phyloP scores from a whole-genome alignment of 352 stramenopile genomes.

The Phytophthora palmivora region DNA sequence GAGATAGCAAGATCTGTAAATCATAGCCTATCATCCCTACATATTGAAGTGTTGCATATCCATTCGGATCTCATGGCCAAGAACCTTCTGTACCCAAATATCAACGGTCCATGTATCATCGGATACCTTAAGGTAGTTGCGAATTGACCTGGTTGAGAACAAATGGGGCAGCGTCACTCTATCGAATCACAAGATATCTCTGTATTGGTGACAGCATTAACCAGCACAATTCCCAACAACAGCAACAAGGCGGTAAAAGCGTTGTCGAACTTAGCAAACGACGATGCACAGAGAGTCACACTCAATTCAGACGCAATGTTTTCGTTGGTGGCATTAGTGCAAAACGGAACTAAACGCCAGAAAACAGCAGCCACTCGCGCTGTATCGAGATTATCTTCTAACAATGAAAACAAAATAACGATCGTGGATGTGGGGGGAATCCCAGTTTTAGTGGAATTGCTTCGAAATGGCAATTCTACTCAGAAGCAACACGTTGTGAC shows the following conservation, averaged over 20 bases:
- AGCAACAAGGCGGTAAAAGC: constrained; percentile 6
- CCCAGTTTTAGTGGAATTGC: constrained; percentile 10
- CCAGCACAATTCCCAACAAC: neutral
- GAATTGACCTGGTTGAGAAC: neutral
- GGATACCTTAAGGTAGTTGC: neutral
- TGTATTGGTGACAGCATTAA: neutral
- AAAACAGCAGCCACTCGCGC: constrained; percentile 13
- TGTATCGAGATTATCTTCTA: constrained; percentile 18
- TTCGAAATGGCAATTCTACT: neutral
- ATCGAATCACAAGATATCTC: neutral
- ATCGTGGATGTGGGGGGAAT: constrained; percentile 12
- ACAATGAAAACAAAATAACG: neutral
- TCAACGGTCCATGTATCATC: neutral
- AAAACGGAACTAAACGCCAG: constrained; percentile 8
- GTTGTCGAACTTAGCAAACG: constrained; percentile 2
- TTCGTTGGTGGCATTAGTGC: constrained; percentile 10
- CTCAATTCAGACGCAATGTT: neutral
- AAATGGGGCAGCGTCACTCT: constrained; percentile 14
- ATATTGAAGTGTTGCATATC: neutral
- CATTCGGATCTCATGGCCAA: neutral
- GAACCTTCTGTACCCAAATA: neutral
- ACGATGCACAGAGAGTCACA: neutral
- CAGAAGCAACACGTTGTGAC: constrained; percentile 16
- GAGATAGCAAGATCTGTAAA: no score
- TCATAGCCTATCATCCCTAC: no score